Evolutionary conservation across 257 asterid species (phyloP), one percentile per base, ranked within the genome.

Genomic region (Capsicum rhomboideum): DNA sequence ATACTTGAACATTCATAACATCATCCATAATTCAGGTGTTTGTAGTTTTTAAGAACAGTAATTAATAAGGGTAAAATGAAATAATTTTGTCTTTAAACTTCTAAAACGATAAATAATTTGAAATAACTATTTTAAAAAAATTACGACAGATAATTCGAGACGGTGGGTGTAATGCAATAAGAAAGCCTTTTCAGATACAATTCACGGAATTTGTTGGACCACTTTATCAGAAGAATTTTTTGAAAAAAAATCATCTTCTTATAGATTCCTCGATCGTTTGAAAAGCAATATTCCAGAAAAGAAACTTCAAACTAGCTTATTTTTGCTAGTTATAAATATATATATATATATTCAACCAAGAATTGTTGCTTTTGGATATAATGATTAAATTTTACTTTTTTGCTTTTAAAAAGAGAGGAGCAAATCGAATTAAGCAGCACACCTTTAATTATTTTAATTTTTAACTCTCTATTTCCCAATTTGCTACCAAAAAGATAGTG

Each of bases 241-340:
- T 26, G 1, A 4, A 31, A 8, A 31, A 34, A 68, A 68, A 8
- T 37, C 21, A 68, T 37, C 16, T 67, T 17, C 77, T 34, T 67
- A 34, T 17, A 67, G 59, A 75, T 75, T 46, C 80, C 80, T 75
- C 16, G 80, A 75, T 75, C 80, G 80, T 46, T 75, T 75, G 42
- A 8, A 46, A 74, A 74, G 80, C 23, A 23, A 75, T 23, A 67
- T 8, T 75, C 58, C 16, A 49, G 80, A 74, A 75, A 49, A 23
- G 59, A 75, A 46, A 46, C 59, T 46, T 74, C 59, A 16, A 74
- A 8, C 59, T 46, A 44, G 56, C 53, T 23, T 49, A 75, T 46
- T 34, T 34, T 67, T 13, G 14, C 80, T 46, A 64, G 9, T 52
- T 50, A 11, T 11, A 61, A 29, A 23, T 61, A 61, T 56, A 58